These are phyloP conservation scores for Tuber aestivum DNA, from an alignment of 495 filamentous ascomycete species.

Conservation along the genomic window DNA sequence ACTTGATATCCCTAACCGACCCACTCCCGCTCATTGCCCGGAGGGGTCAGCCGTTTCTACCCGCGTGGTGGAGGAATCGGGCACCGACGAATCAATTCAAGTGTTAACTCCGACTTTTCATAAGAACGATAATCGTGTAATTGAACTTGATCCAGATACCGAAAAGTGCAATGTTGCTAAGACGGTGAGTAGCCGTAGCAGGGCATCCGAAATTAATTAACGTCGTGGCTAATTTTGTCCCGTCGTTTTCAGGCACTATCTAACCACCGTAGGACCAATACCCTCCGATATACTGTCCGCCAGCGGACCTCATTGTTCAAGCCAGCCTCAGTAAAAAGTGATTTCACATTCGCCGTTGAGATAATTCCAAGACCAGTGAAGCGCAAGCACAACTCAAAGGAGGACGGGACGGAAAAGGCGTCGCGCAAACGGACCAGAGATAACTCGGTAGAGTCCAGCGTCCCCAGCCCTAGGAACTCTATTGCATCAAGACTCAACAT, in stretches of 20 bases:
- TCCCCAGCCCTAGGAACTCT: background rate
- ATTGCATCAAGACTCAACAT: background rate
- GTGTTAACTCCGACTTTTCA: background rate
- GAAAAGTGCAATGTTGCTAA: background rate
- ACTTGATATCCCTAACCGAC: background rate
- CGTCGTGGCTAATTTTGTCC: background rate
- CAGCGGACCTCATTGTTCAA: background rate
- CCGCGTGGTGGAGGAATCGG: background rate
- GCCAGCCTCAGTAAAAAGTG: background rate
- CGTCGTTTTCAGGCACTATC: background rate
- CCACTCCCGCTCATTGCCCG: background rate
- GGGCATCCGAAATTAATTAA: background rate
- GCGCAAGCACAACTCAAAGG: background rate
- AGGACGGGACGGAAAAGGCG: background rate
- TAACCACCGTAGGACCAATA: background rate
- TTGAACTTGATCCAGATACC: background rate
- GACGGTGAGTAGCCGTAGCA: background rate
- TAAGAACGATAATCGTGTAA: background rate
- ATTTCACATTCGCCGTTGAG: background rate
- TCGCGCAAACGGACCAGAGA: background rate
- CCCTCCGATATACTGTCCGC: background rate
- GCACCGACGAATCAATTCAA: background rate
- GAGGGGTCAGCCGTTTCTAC: background rate
- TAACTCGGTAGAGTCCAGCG: background rate
- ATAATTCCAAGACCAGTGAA: background rate